phyloP scores from a whole-genome alignment of 176 grass and related monocot species.

The Raddia distichophylla region DNA sequence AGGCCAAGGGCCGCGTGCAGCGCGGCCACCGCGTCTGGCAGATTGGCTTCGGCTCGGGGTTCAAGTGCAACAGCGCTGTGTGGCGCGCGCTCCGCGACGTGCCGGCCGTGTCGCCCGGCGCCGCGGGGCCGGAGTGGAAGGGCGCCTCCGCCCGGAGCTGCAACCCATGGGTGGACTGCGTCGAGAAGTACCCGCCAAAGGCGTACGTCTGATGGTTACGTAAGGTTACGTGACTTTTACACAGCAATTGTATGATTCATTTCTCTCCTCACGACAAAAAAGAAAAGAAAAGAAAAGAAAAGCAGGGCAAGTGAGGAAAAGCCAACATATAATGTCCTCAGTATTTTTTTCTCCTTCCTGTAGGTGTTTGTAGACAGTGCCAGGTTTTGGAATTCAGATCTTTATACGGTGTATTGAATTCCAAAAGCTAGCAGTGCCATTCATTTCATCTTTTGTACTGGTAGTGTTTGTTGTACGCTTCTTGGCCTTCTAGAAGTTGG shows the following conservation, averaged over 20 bases:
- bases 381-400: conserved; percentile 45
- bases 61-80: conserved; percentile 85
- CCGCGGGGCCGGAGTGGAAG: not conserved
- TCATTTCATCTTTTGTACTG: conserved; percentile 39
- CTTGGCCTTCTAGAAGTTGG: conserved; percentile 40
- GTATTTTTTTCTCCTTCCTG: conserved; percentile 2
- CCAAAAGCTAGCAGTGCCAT: conserved; percentile 40
- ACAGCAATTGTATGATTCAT: conserved; percentile 37
- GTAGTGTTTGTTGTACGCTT: not conserved
- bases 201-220: conserved; percentile 40
- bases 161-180: conserved; percentile 70
- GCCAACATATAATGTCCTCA: not conserved
- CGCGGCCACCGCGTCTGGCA: conserved; percentile 70
- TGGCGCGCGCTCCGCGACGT: conserved; percentile 73
- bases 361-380: conserved; percentile 42
- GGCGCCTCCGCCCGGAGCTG: conserved; percentile 12
- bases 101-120: conserved; percentile 25
- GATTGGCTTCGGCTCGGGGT: conserved; percentile 72
- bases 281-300: not conserved
- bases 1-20: conserved; percentile 68
- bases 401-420: conserved; percentile 42
- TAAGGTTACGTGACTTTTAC: conserved; percentile 7
- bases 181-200: conserved; percentile 68
- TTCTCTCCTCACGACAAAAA: conserved; percentile 37
- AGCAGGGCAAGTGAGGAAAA: conserved; percentile 1